Evolutionary conservation across 2,329 filamentous ascomycete species (phyloP).

Genomic region (Xylaria sp.): DNA sequence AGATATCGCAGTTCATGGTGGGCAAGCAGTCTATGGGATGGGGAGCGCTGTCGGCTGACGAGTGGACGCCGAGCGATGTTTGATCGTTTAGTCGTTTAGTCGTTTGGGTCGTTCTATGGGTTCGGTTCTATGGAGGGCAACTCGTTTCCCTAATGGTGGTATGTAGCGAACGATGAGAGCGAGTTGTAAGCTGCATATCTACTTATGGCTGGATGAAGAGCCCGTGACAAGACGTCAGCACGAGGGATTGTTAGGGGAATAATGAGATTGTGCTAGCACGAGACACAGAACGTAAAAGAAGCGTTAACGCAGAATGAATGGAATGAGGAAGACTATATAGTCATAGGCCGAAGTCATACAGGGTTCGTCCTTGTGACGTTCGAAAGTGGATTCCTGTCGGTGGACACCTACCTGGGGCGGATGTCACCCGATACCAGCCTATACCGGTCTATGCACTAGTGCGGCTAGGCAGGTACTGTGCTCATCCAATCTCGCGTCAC

Average conservation of each 20-base stretch:
- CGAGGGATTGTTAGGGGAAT: background rate
- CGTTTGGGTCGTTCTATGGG: no score
- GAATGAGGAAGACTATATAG: slow-evolving; percentile 10
- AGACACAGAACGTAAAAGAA: slow-evolving; percentile 12
- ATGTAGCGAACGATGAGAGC: slow-evolving; percentile 21
- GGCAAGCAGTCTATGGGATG: slow-evolving; percentile 21
- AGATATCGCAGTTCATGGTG: slow-evolving; percentile 76
- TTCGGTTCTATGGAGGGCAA: slow-evolving; percentile 28
- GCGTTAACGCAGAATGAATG: slow-evolving; percentile 20
- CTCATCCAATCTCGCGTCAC: background rate
- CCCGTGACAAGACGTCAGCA: slow-evolving; percentile 18
- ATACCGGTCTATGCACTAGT: background rate
- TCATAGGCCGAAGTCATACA: slow-evolving; percentile 15
- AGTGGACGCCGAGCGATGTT: background rate
- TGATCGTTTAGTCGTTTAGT: no score
- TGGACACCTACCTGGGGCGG: background rate
- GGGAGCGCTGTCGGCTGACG: background rate
- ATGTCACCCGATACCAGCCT: background rate
- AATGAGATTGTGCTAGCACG: slow-evolving; percentile 18
- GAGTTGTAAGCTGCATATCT: slow-evolving; percentile 38
- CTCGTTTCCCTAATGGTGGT: slow-evolving; percentile 16
- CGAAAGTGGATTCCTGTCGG: slow-evolving; percentile 30
- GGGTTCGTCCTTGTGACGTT: slow-evolving; percentile 40
- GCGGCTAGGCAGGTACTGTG: background rate
- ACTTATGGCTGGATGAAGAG: slow-evolving; percentile 30